Conservation (phyloP, 345 rosid genomes). For the Rhodamnia rubescens region DNA sequence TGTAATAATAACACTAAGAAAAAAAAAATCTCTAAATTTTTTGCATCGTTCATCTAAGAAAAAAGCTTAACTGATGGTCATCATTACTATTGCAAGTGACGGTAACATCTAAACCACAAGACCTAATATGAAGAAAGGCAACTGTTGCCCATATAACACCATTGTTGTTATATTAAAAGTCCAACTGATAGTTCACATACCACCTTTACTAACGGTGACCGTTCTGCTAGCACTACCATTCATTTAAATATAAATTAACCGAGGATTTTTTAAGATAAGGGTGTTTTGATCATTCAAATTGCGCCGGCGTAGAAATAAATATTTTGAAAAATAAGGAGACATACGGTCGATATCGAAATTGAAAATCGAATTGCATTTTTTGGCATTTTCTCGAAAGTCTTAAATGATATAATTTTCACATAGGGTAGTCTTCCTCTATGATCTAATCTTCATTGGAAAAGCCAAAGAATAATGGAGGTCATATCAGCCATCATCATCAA, state of each 20-base stretch:
- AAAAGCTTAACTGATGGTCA: too few species aligned
- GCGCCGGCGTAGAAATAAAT: neutral
- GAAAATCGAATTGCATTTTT: neutral
- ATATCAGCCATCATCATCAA: neutral
- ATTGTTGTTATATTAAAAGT: too few species aligned
- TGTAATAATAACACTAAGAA: slow-evolving; percentile 5
- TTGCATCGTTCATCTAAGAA: neutral
- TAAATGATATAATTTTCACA: neutral
- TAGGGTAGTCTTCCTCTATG: neutral
- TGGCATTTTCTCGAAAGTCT: neutral
- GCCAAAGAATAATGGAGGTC: neutral
- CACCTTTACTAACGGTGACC: too few species aligned
- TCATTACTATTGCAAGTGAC: too few species aligned
- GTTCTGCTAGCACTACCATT: too few species aligned
- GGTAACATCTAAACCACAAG: too few species aligned
- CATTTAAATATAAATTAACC: neutral
- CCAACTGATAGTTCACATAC: too few species aligned
- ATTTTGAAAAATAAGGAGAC: neutral
- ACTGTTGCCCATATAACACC: too few species aligned
- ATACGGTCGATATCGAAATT: neutral
- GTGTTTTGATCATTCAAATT: neutral
- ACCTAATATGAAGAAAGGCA: too few species aligned
- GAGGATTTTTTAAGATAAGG: neutral
- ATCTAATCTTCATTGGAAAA: neutral
- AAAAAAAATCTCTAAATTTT: neutral